These are phyloP conservation scores for Blastomyces silverae DNA, from an alignment of 2,329 filamentous ascomycete species.

Conservation along the genomic window DNA sequence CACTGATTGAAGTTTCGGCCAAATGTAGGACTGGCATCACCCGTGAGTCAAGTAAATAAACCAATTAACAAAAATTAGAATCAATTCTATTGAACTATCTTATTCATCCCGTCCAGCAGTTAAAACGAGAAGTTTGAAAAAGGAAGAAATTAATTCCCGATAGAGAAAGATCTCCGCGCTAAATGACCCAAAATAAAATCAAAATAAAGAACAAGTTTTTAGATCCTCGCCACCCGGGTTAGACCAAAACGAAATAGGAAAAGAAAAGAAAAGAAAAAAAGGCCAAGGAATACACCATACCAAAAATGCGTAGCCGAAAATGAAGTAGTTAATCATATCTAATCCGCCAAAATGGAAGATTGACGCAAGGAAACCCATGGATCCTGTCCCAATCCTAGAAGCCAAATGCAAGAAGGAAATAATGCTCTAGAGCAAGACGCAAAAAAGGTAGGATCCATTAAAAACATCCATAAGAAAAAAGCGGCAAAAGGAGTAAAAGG, in stretches of 20 bases:
- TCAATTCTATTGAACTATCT: conserved; percentile 1
- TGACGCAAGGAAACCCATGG: background rate
- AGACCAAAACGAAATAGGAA: background rate
- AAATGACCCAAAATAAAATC: background rate
- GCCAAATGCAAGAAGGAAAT: background rate
- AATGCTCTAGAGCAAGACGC: background rate
- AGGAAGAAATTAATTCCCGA: background rate
- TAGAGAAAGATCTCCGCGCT: background rate
- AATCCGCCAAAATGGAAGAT: background rate
- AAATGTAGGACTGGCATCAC: background rate
- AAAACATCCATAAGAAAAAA: background rate
- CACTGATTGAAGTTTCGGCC: background rate
- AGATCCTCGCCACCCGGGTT: conserved; percentile 2
- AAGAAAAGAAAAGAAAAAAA: background rate
- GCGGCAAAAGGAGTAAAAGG: background rate
- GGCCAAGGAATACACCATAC: background rate
- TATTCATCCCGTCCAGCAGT: conserved; percentile 4
- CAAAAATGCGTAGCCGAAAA: conserved; percentile 3
- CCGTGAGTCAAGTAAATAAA: background rate
- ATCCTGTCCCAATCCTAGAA: background rate
- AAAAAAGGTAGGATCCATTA: background rate
- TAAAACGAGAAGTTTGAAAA: background rate
- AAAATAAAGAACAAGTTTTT: background rate
- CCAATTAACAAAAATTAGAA: background rate
- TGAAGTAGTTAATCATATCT: background rate